Conservation (phyloP, 2,329 filamentous ascomycete species). For the Albifimbria verrucaria region DNA sequence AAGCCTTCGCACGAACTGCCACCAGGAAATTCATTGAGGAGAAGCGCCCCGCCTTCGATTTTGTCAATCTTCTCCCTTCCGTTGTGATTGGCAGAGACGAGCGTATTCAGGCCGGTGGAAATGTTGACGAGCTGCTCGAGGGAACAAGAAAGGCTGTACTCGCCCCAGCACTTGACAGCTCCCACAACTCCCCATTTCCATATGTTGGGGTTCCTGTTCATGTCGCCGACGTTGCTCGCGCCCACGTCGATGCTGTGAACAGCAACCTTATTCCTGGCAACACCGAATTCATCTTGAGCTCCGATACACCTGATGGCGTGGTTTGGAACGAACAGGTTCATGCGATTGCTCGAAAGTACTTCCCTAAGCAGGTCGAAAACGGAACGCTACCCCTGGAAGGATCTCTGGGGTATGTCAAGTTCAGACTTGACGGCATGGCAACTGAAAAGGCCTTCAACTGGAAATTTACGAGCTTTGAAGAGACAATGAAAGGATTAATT, state of each 20-base stretch:
- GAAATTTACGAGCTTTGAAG: conserved; percentile 11
- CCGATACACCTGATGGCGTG: conserved; percentile 8
- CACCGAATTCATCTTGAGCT: conserved; percentile 11
- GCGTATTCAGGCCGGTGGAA: conserved; percentile 2
- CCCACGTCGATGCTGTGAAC: conserved; percentile 11
- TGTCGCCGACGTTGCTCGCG: conserved; percentile 11
- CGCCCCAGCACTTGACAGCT: conserved; percentile 6
- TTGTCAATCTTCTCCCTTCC: conserved; percentile 11
- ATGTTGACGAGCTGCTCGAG: conserved; percentile 1
- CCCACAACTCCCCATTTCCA: conserved; percentile 8
- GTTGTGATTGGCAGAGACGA: conserved; percentile 11
- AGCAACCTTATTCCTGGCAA: conserved; percentile 7
- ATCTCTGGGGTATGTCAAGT: conserved; percentile 6
- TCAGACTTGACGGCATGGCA: conserved; percentile 4
- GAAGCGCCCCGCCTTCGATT: conserved; percentile 9
- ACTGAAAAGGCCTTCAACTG: conserved; percentile 8
- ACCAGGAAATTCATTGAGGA: conserved; percentile 2
- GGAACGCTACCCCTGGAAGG: conserved; percentile 5
- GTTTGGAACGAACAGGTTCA: conserved; percentile 8
- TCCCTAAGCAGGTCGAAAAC: conserved; percentile 4
- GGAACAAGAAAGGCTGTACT: conserved; percentile 6
- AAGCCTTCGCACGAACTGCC: conserved; percentile 6
- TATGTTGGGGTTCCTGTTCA: conserved; percentile 12
- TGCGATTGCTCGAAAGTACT: conserved; percentile 5
- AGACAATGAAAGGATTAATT: conserved; percentile 9